Evolutionary conservation across 148 eudicot species (phyloP).

Genomic region (Camellia lanceoleosa): DNA sequence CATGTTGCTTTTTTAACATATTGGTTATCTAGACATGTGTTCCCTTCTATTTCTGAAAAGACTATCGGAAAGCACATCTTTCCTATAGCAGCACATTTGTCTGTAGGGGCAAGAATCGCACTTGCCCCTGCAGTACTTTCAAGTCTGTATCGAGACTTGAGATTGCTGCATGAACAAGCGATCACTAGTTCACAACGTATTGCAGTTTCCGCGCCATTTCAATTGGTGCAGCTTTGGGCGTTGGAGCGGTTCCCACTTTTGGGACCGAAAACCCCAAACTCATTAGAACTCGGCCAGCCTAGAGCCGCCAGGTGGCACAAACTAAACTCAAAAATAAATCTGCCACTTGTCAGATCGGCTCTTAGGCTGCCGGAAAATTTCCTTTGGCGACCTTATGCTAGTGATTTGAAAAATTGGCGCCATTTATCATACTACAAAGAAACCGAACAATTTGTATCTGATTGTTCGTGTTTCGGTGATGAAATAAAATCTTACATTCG

Average conservation of each 20-base stretch:
- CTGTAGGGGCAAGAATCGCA: slow-evolving; percentile 25
- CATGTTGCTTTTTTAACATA: slow-evolving; percentile 39
- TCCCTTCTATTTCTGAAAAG: slow-evolving; percentile 9
- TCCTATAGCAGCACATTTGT: slow-evolving; percentile 31
- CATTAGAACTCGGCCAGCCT: slow-evolving; percentile 30
- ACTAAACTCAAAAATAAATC: slow-evolving; percentile 15
- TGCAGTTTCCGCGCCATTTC: slow-evolving; percentile 26
- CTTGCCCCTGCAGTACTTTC: slow-evolving; percentile 40
- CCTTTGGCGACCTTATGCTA: slow-evolving; percentile 40
- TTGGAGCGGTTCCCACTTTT: slow-evolving; percentile 35
- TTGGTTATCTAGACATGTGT: slow-evolving; percentile 43
- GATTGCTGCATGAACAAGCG: slow-evolving; percentile 19
- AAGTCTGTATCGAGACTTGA: slow-evolving; percentile 28
- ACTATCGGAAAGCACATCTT: slow-evolving; percentile 23
- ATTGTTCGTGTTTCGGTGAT: slow-evolving; percentile 21
- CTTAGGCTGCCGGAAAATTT: slow-evolving; percentile 21
- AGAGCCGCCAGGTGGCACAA: slow-evolving; percentile 39
- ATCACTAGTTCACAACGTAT: neutral
- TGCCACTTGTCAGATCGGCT: slow-evolving; percentile 21
- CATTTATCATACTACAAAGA: slow-evolving; percentile 26
- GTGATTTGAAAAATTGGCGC: slow-evolving; percentile 32
- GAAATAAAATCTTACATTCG: slow-evolving; percentile 26
- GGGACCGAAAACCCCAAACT: slow-evolving; percentile 28
- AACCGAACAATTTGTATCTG: slow-evolving; percentile 14
- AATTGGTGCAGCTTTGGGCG: slow-evolving; percentile 43